phyloP scores from a whole-genome alignment of 2,329 filamentous ascomycete genomes.

The Xylariaceae sp. region DNA sequence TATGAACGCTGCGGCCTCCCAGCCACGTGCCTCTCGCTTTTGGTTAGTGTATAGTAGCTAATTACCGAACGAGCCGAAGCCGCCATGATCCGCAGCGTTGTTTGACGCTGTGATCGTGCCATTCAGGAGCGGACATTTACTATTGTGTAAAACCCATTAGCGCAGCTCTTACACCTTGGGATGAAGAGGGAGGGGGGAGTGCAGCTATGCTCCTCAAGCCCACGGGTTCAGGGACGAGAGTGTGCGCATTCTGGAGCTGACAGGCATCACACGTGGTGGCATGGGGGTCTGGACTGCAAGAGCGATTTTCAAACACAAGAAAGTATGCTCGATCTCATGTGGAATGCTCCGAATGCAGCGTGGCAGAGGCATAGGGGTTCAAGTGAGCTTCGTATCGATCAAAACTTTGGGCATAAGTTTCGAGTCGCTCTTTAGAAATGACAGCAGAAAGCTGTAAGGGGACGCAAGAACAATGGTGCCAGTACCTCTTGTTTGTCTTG shows the following conservation, averaged over 20 bases:
- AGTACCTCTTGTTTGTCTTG: conserved; percentile 97
- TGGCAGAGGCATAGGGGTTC: neutral
- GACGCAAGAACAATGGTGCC: conserved; percentile 29
- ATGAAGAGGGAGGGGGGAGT: neutral
- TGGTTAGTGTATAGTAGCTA: neutral
- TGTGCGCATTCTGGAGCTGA: too few relatives aligned
- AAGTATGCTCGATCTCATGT: neutral
- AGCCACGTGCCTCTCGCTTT: too few relatives aligned
- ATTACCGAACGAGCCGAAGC: conserved; percentile 54
- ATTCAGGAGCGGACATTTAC: conserved; percentile 77
- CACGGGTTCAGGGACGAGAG: too few relatives aligned
- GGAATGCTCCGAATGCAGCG: neutral
- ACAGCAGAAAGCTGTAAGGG: conserved; percentile 9
- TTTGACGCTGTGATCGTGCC: conserved; percentile 68
- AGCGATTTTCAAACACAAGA: neutral
- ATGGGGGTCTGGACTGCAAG: too few relatives aligned
- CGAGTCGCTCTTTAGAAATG: conserved; percentile 11
- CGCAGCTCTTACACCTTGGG: conserved; percentile 1
- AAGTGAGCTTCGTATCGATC: neutral
- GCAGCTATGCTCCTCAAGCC: too few relatives aligned
- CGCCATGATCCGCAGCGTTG: conserved; percentile 51
- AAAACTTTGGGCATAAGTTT: neutral
- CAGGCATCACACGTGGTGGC: too few relatives aligned
- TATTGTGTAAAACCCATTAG: conserved; percentile 27
- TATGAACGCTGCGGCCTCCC: too few relatives aligned